These are phyloP conservation scores for Daldinia sp. DNA, from an alignment of 2,329 filamentous ascomycete genomes.

Conservation along the genomic window DNA sequence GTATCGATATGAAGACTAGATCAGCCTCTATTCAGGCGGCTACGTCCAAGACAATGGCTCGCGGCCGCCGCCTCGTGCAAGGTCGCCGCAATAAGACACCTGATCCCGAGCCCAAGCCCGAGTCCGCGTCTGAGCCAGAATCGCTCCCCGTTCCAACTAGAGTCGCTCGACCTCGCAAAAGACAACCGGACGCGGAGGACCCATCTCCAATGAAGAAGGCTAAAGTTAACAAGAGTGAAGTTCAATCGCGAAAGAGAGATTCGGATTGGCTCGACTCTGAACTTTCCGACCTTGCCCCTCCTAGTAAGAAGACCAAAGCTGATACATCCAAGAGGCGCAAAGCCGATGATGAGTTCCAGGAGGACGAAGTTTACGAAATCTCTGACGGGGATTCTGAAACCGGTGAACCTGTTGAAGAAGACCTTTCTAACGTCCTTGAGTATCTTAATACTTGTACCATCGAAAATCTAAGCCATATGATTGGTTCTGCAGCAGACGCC, in stretches of 20 bases:
- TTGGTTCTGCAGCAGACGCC: conserved; percentile 74
- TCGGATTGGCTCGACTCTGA: not conserved
- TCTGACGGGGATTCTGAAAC: conserved; percentile 5
- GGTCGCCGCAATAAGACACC: conserved; percentile 39
- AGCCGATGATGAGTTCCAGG: conserved; percentile 25
- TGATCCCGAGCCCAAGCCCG: conserved; percentile 28
- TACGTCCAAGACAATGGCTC: conserved; percentile 8
- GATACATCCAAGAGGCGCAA: conserved; percentile 39
- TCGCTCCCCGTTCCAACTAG: not conserved
- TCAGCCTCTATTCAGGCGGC: conserved; percentile 3
- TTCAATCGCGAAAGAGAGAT: conserved; percentile 2
- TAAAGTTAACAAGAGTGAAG: not conserved
- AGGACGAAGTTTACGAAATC: conserved; percentile 1
- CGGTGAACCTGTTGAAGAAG: conserved; percentile 3
- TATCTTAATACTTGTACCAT: conserved; percentile 84
- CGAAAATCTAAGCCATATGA: conserved; percentile 82
- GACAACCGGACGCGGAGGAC: not conserved
- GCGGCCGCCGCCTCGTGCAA: conserved; percentile 40
- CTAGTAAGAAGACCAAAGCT: conserved; percentile 18
- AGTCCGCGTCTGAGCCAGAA: conserved; percentile 24
- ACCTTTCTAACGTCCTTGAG: conserved; percentile 62
- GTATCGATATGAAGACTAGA: not conserved
- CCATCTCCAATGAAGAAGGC: not conserved
- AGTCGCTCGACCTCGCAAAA: conserved; percentile 9
- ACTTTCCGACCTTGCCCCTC: not conserved